These are phyloP conservation scores for Cymbidium sinense DNA, from an alignment of 106 monocot species.

Conservation along the genomic window DNA sequence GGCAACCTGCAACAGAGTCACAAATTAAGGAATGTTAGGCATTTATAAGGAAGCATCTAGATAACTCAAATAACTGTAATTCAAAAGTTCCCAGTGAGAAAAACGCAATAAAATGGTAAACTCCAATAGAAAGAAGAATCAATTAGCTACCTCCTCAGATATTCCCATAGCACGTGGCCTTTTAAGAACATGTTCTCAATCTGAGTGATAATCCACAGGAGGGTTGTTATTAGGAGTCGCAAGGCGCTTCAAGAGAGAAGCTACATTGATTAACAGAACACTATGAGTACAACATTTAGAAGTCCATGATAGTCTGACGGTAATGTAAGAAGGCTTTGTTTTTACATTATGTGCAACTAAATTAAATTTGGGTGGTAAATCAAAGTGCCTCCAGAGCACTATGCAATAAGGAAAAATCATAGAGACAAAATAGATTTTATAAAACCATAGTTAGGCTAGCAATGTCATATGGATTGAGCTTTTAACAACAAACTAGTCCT, in stretches of 20 bases:
- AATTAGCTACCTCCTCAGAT: slow-evolving; percentile 49
- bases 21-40: background rate
- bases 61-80: background rate
- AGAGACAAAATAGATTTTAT: no score
- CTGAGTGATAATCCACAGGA: slow-evolving; percentile 50
- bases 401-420: no score
- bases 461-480: no score
- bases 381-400: no score
- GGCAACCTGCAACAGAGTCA: slow-evolving; percentile 19
- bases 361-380: no score
- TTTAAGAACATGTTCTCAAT: slow-evolving; percentile 60
- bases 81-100: background rate
- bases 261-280: slow-evolving; percentile 7
- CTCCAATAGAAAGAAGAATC: background rate
- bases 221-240: slow-evolving; percentile 37
- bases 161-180: slow-evolving; percentile 37
- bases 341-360: background rate
- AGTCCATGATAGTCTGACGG: background rate
- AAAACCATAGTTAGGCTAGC: no score
- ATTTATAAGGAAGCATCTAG: background rate
- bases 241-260: slow-evolving; percentile 50
- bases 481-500: no score
- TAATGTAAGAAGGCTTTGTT: background rate
- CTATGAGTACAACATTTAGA: background rate
- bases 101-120: slow-evolving; percentile 1